Base-by-base conservation (phyloP, 179 eudicot species). In the Nepenthes alata region DNA sequence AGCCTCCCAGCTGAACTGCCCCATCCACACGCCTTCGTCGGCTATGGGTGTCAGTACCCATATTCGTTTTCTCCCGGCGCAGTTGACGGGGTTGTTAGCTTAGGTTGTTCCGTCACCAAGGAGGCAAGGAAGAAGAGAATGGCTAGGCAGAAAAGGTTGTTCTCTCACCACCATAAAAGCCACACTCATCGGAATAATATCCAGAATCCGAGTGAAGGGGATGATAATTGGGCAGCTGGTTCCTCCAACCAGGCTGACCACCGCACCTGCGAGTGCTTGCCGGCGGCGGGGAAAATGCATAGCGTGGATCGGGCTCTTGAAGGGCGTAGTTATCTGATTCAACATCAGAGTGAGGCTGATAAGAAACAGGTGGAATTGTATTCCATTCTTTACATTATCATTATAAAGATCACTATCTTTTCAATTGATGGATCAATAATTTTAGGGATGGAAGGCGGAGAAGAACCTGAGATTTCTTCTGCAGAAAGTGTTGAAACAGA, bases 401-500 rank as follows among this genome's bases (percentile, higher is more conserved):
- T 7, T 4, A 41, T 41, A 41, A 4, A 7, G 45, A 41, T 41
- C 8, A 4, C 45, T 41, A 41, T 1, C 6, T 41, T 7, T 41
- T 25, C 25, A 41, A 7, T 41, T 41, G 45, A 25, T 25, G 25
- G 45, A 4, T 41, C 6, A 41, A 15, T 51, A 5, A 13, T 35
- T 59, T 4, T 41, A 91, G 98, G 95, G 82, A 11, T 84, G 74
- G 81, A 89, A 89, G 68, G 62, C 84, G 11, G 98, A 93, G 77
- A 89, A 86, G 77, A 89, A 89, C 70, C 70, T 89, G 80, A 83
- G 77, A 69, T 85, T 86, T 68, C 68, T 93, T 53, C 74, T 93
- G 53, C 98, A 93, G 64, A 93, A 93, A 73, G 98, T 89, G 62
- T 70, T 93, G 82, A 89, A 89, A 79, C 96, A 93, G 70, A 93